Base-by-base conservation (phyloP, 2,329 filamentous ascomycete species). In the Talaromyces sp. region DNA sequence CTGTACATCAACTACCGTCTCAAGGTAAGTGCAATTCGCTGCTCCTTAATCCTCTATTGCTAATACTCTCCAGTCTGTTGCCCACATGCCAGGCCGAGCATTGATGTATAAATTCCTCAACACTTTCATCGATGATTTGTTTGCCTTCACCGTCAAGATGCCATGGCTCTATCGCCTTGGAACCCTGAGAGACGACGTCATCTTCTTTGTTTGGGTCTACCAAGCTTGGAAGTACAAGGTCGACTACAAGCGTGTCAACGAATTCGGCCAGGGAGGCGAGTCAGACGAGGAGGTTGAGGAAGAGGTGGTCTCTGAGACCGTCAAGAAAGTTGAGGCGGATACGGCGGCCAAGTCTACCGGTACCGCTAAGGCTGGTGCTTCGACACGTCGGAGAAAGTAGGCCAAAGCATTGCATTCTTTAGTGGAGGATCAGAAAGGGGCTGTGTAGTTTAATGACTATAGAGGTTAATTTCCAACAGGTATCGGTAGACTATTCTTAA, bases 81-180 rank as follows among this genome's bases (percentile, higher is more conserved):
- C 95, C 11, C 95, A 99, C 80, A 97, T 99, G 94, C 93, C 95
- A 1, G 92, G 86, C 70, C 94, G 92, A 81, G 93, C 95, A 57
- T 95, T 99, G 92, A 94, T 89, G 77, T 97, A 97, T 86, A 97
- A 98, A 82, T 97, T 97, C 80, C 83, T 98, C 69, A 97, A 98
- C 82, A 98, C 95, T 5, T 99, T 99, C 78, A 98, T 99, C 76
- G 95, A 99, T 79, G 95, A 99, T 75, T 84, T 99, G 37, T 99
- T 99, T 75, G 95, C 95, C 2, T 99, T 98, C 74, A 99, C 95
- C 45, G 97, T 99, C 83, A 98, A 98, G 82, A 99, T 99, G 95
- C 95, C 95, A 0, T 87, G 93, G 68, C 84, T 99, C 60, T 95
- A 99, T 79, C 88, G 95, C 16, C 83, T 99, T 60, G 93, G 95